These are phyloP conservation scores for Domatiomyces catenatus DNA, from an alignment of 2,329 filamentous ascomycete genomes.

Conservation along the genomic window DNA sequence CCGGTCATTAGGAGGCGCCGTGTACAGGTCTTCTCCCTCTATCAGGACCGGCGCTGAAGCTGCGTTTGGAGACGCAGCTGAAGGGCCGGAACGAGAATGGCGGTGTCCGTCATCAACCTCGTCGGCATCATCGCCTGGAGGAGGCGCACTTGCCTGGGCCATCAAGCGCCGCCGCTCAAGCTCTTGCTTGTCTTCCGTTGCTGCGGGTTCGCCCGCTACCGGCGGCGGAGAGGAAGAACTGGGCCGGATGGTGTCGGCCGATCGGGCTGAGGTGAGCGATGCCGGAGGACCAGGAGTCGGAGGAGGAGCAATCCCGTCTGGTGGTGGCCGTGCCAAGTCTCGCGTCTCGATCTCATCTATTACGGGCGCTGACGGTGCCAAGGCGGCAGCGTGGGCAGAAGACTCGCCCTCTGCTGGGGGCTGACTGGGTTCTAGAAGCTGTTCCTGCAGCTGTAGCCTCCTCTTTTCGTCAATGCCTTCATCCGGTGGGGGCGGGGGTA, in stretches of 20 bases:
- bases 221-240: constrained; percentile 15
- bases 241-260: constrained; percentile 19
- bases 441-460: constrained; percentile 59
- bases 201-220: constrained; percentile 23
- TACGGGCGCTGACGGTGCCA: constrained; percentile 31
- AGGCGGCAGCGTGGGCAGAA: constrained; percentile 24
- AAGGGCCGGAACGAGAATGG: constrained; percentile 11
- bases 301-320: constrained; percentile 15
- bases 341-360: constrained; percentile 36
- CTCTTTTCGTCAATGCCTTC: constrained; percentile 66
- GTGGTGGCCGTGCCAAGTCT: constrained; percentile 28
- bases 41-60: constrained; percentile 45
- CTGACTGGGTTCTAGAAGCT: constrained; percentile 64
- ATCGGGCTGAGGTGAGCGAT: constrained; percentile 18
- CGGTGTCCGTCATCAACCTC: constrained; percentile 6
- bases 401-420: constrained; percentile 43
- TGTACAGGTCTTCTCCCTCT: constrained; percentile 37
- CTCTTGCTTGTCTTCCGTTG: constrained; percentile 63
- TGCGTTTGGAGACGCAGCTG: constrained; percentile 6
- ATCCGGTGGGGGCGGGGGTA: constrained; percentile 38
- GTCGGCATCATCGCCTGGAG: constrained; percentile 4
- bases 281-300: constrained; percentile 8
- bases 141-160: constrained; percentile 47
- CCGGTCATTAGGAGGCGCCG: constrained; percentile 24
- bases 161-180: constrained; percentile 52